Conservation (phyloP, 176 grass and related monocot species). For the Thinopyrum elongatum region DNA sequence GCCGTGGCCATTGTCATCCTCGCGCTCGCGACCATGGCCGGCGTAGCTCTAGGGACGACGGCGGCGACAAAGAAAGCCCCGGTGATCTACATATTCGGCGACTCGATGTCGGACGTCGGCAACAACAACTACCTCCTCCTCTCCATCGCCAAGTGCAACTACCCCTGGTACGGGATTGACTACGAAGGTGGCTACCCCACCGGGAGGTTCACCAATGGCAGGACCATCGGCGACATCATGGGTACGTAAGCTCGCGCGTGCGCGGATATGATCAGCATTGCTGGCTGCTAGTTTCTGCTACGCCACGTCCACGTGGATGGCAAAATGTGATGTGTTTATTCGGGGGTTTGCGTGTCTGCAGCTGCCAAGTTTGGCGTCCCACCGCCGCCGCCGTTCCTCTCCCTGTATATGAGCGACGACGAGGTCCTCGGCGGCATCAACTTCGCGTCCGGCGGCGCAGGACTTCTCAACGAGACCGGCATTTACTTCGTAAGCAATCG, state of each 20-base stretch:
- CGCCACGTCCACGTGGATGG: neutral
- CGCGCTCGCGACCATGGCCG: neutral
- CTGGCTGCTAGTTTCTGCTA: too few species aligned
- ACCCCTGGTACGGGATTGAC: constrained; percentile 94
- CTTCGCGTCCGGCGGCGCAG: constrained; percentile 86
- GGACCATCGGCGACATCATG: constrained; percentile 95
- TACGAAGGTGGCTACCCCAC: constrained; percentile 56
- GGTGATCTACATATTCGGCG: constrained; percentile 79
- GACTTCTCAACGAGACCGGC: constrained; percentile 93
- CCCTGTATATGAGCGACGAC: constrained; percentile 74
- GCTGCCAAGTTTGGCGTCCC: constrained; percentile 79
- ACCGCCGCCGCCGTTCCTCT: constrained; percentile 64
- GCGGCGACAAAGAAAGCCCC: neutral
- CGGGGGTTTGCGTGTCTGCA: constrained; percentile 11
- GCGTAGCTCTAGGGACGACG: neutral
- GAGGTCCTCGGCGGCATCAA: constrained; percentile 72
- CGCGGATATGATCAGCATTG: neutral
- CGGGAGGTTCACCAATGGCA: constrained; percentile 89
- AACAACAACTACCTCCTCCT: constrained; percentile 92
- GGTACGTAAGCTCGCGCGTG: constrained; percentile 32
- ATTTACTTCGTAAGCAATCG: constrained; percentile 73
- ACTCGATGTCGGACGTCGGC: constrained; percentile 93
- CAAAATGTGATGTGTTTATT: neutral
- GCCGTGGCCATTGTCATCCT: constrained; percentile 21
- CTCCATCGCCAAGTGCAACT: constrained; percentile 82